Conservation (phyloP, 352 stramenopile genomes). For the Lagenidium giganteum region DNA sequence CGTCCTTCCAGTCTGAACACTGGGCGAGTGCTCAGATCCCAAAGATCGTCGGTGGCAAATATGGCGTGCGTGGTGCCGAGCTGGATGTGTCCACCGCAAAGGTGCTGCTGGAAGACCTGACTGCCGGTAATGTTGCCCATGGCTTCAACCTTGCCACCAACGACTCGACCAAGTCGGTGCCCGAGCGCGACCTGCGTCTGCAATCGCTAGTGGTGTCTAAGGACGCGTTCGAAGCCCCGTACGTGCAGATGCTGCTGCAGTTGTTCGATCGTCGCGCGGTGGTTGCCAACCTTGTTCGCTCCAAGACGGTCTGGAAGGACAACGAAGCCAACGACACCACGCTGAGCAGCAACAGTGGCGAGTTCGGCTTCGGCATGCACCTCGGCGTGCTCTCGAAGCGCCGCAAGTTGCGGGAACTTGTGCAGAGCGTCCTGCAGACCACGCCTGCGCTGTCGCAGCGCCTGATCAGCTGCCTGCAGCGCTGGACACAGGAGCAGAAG, state of each 20-base stretch:
- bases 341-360: conserved; percentile 48
- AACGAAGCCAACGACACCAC: conserved; percentile 18
- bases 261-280: conserved; percentile 68
- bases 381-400: conserved; percentile 64
- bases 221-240: conserved; percentile 59
- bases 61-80: conserved; percentile 57
- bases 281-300: conserved; percentile 67
- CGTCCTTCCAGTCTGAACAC: conserved; percentile 81
- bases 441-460: conserved; percentile 31
- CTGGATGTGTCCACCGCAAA: conserved; percentile 84
- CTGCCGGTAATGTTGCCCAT: conserved; percentile 49
- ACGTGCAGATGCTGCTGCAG: conserved; percentile 78
- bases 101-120: conserved; percentile 62
- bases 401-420: conserved; percentile 65
- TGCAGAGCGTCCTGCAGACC: conserved; percentile 29
- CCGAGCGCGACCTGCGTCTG: conserved; percentile 53
- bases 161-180: conserved; percentile 15
- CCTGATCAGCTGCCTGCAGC: conserved; percentile 35
- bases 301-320: conserved; percentile 64
- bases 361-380: conserved; percentile 74
- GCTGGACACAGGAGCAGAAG: conserved; percentile 47
- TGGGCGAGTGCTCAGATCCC: conserved; percentile 50
- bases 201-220: conserved; percentile 44
- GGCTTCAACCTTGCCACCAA: conserved; percentile 65
- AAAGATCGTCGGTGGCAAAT: conserved; percentile 77